Percentiles rank a stretch among this genome's conserved stretches.
These are phyloP conservation scores for Syzygium jambos DNA, from an alignment of 345 rosid genomes.

Conservation along the genomic window DNA sequence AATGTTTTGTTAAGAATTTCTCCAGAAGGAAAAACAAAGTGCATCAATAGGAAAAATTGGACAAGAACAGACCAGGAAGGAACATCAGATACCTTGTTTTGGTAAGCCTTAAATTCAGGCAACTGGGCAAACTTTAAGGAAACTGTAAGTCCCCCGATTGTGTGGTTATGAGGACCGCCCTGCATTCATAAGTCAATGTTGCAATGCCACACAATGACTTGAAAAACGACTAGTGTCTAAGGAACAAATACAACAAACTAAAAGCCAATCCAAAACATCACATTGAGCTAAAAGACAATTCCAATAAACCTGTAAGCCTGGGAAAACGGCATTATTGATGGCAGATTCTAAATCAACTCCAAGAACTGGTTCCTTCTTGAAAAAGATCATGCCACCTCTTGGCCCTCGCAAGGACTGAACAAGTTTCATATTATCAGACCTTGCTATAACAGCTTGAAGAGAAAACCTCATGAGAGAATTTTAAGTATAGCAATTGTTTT, in stretches of 20 bases:
- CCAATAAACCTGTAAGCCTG: conserved; percentile 72
- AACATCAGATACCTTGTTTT: conserved; percentile 45
- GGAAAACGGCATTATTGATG: conserved; percentile 91
- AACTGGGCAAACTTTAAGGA: conserved; percentile 82
- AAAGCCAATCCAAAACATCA: background rate
- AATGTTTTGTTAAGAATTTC: background rate
- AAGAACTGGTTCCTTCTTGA: conserved; percentile 61
- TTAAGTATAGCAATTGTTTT: background rate
- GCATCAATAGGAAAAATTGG: background rate
- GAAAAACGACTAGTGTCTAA: background rate
- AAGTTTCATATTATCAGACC: background rate
- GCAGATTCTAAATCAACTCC: conserved; percentile 85
- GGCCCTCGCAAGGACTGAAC: conserved; percentile 93
- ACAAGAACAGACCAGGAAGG: background rate
- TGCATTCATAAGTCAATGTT: conserved; percentile 12
- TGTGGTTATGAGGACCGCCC: conserved; percentile 99
- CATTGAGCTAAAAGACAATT: background rate
- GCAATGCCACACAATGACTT: background rate
- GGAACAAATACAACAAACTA: background rate
- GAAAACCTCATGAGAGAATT: background rate
- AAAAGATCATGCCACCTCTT: conserved; percentile 98
- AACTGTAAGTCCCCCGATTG: conserved; percentile 86
- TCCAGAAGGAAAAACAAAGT: background rate
- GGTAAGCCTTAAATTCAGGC: conserved; percentile 62
- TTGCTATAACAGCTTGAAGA: background rate